Base-by-base conservation (phyloP, 2,329 filamentous ascomycete species). In the Orbilia javanica region DNA sequence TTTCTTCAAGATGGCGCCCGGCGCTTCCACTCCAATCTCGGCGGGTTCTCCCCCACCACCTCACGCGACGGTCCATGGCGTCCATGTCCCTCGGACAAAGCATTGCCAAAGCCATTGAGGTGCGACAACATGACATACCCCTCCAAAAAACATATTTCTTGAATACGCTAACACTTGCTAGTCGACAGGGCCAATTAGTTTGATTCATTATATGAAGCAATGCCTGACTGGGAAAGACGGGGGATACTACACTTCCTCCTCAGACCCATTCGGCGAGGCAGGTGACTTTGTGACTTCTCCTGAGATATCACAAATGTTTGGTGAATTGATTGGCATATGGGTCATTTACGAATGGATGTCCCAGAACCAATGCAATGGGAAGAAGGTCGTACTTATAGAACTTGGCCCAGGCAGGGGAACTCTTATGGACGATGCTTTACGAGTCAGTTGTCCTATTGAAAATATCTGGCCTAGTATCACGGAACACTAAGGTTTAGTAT, bases 121-220 rank as follows among this genome's bases (percentile, higher is more conserved):
- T 78, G 62, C 36, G 39, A 31, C 29, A 36, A 44, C n/a, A 5
- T 46, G 20, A 63, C 27, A 65, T 18, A 52, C 6, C 39, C 11
- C 7, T 29, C 39, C 10, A 18, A n/a, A 57, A 29, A 39, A 29
- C 8, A 10, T 29, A n/a, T 1, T 18, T 68, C 8, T 79, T 42
- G 29, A 20, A 62, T 78, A 46, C 7, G 31, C 81, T 84, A 66
- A 83, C 62, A 87, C 86, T 85, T 48, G 15, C 81, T 42, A 92
- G 90, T 89, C 91, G 46, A 98, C 96, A 10, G 96, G 96, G 0
- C 95, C 96, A 3, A 90, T 98, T 29, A 93, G 96, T 0, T 89
- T 99, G 78, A 94, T 96, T 4, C 91, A 93, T 65, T 99, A 94
- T 84, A 99, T 99, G 96, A 94, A 96, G 83, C 97, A 98, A 91